Conservation (phyloP, 208 protist genomes). For the Trypanosoma vivax region DNA sequence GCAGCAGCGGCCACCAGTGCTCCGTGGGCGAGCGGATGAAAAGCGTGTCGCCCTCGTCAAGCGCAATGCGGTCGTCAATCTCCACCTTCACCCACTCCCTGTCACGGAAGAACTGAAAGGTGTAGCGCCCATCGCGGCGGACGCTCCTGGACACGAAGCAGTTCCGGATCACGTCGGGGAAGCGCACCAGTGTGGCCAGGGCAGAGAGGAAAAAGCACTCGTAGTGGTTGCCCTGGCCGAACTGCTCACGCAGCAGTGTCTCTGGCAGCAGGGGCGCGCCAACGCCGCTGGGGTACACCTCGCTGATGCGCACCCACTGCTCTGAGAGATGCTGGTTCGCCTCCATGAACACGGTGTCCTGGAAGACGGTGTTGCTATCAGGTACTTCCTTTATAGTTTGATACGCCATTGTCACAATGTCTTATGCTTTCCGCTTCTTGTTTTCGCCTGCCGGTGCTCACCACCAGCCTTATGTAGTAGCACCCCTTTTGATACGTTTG, state of each 20-base stretch:
- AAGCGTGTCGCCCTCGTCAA: conserved; percentile 40
- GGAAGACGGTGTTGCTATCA: conserved; percentile 60
- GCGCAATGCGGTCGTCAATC: conserved; percentile 54
- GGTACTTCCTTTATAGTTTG: conserved; percentile 29
- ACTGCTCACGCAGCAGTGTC: conserved; percentile 54
- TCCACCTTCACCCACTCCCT: conserved; percentile 57
- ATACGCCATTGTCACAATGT: conserved; percentile 2
- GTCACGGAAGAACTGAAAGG: conserved; percentile 78
- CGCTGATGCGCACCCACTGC: conserved; percentile 57
- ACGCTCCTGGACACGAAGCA: conserved; percentile 79
- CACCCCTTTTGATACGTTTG: too few species aligned
- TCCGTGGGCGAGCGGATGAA: conserved; percentile 57
- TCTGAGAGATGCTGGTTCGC: conserved; percentile 46
- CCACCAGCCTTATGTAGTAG: too few species aligned
- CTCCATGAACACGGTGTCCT: conserved; percentile 52
- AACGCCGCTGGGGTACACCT: conserved; percentile 55
- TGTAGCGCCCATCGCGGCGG: conserved; percentile 72
- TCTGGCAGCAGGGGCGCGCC: conserved; percentile 51
- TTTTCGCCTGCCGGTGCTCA: too few species aligned
- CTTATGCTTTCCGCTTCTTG: too few species aligned
- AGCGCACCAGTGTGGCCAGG: conserved; percentile 48
- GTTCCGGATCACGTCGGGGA: conserved; percentile 64
- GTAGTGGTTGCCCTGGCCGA: conserved; percentile 75
- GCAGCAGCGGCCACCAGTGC: conserved; percentile 67
- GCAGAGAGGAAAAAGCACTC: conserved; percentile 79